Evolutionary conservation across 805 yeast genomes (phyloP).

Genomic region (Torulaspora indica): DNA sequence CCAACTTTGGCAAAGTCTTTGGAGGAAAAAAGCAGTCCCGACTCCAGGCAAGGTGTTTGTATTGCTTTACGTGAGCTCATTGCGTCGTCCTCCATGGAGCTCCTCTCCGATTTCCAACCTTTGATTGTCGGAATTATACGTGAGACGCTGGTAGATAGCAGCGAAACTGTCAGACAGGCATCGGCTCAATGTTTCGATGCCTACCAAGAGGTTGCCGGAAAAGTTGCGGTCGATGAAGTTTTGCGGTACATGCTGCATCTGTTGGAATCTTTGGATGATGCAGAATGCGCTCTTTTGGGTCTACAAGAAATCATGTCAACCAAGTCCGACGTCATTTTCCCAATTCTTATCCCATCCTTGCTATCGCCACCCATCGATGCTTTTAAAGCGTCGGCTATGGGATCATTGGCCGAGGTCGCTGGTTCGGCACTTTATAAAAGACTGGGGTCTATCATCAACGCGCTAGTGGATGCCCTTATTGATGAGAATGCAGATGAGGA

Average conservation of each 20-base stretch:
- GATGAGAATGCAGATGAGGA: slow-evolving; percentile 38
- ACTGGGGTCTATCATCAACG: slow-evolving; percentile 65
- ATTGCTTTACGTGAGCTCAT: slow-evolving; percentile 85
- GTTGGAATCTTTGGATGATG: slow-evolving; percentile 53
- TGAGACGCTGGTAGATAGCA: slow-evolving; percentile 70
- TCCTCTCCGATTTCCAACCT: slow-evolving; percentile 59
- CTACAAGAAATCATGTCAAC: slow-evolving; percentile 88
- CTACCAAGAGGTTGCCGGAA: slow-evolving; percentile 76
- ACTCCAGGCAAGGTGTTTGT: slow-evolving; percentile 93
- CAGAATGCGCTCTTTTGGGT: slow-evolving; percentile 79
- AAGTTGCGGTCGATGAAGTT: slow-evolving; percentile 79
- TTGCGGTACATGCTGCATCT: slow-evolving; percentile 74
- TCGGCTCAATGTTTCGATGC: slow-evolving; percentile 90
- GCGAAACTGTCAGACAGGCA: slow-evolving; percentile 73
- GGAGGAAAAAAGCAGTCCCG: slow-evolving; percentile 57
- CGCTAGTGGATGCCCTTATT: slow-evolving; percentile 59
- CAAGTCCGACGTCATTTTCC: slow-evolving; percentile 87
- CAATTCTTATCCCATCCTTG: slow-evolving; percentile 81
- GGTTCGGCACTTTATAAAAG: slow-evolving; percentile 75
- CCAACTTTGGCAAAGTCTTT: slow-evolving; percentile 76
- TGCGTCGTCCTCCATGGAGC: slow-evolving; percentile 61
- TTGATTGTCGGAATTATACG: slow-evolving; percentile 71
- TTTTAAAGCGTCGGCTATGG: slow-evolving; percentile 81
- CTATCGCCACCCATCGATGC: slow-evolving; percentile 75
- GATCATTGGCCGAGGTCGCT: slow-evolving; percentile 84